A percentile compares a stretch with the other conserved stretches of the same genome.
These are phyloP conservation scores for Aspergillus cavernicola DNA, from an alignment of 495 filamentous ascomycete genomes.

Conservation along the genomic window DNA sequence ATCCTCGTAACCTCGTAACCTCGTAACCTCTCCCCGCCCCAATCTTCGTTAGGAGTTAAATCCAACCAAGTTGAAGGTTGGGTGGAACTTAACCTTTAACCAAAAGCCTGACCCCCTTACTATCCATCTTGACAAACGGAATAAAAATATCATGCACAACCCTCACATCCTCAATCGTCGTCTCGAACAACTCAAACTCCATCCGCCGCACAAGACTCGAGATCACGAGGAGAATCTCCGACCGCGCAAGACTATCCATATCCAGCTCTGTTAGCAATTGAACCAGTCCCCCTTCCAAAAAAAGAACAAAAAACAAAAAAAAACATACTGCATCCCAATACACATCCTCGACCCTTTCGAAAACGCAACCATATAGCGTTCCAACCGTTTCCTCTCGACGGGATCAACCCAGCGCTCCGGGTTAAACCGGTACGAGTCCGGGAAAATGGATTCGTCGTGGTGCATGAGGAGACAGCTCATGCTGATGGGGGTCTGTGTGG, in stretches of 20 bases:
- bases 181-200: constrained; percentile 36
- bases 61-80: too few species aligned
- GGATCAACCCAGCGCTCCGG: constrained; percentile 43
- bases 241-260: constrained; percentile 27
- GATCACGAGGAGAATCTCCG: constrained; percentile 32
- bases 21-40: too few species aligned
- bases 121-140: constrained; percentile 12
- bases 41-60: too few species aligned
- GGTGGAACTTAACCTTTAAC: constrained; percentile 11
- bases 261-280: background rate
- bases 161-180: constrained; percentile 30
- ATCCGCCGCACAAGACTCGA: constrained; percentile 25
- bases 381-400: constrained; percentile 29
- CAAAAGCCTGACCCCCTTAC: constrained; percentile 12
- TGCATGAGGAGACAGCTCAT: constrained; percentile 42
- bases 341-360: constrained; percentile 45
- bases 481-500: constrained; percentile 33
- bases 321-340: constrained; percentile 45
- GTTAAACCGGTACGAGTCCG: constrained; percentile 34
- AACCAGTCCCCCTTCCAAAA: too few species aligned
- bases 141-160: constrained; percentile 23
- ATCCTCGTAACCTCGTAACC: too few species aligned
- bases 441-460: constrained; percentile 37
- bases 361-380: constrained; percentile 47
- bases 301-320: background rate